phyloP scores from a whole-genome alignment of 2,329 filamentous ascomycete species.

The Hypoxylon sp. region DNA sequence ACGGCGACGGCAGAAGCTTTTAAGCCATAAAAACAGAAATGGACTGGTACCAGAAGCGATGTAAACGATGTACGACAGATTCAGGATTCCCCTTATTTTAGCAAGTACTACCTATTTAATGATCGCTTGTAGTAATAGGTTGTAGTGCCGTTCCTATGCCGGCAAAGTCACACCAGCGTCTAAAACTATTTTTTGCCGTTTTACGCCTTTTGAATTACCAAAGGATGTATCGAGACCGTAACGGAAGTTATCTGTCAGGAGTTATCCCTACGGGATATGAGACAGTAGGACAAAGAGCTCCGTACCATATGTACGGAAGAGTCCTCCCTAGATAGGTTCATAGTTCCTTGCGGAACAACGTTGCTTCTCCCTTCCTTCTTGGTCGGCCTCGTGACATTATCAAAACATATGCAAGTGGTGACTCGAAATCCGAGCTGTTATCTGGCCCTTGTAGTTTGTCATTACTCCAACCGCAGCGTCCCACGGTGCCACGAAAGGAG shows the following conservation, averaged over 20 bases:
- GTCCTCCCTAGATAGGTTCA: too few species aligned
- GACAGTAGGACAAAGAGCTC: too few species aligned
- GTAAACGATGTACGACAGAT: slow-evolving; percentile 3
- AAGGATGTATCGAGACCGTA: not conserved
- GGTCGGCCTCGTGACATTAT: too few species aligned
- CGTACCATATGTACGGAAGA: too few species aligned
- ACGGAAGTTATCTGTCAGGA: too few species aligned
- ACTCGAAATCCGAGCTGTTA: not conserved
- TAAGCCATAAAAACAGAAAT: slow-evolving; percentile 7
- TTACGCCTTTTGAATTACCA: too few species aligned
- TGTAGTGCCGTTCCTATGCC: not conserved
- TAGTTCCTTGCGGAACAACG: too few species aligned
- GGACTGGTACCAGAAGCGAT: not conserved
- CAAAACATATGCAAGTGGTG: too few species aligned
- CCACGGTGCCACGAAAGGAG: too few species aligned
- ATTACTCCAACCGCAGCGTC: too few species aligned
- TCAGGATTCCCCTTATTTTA: slow-evolving; percentile 5
- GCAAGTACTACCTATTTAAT: slow-evolving; percentile 8
- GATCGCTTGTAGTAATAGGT: not conserved
- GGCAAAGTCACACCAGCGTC: not conserved
- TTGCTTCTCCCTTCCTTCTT: too few species aligned
- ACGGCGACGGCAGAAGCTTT: slow-evolving; percentile 31
- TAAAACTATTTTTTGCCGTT: not conserved
- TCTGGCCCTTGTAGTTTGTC: not conserved
- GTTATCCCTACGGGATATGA: too few species aligned